These are phyloP conservation scores for Solanum clarkiae DNA, from an alignment of 257 asterid genomes.

Conservation along the genomic window DNA sequence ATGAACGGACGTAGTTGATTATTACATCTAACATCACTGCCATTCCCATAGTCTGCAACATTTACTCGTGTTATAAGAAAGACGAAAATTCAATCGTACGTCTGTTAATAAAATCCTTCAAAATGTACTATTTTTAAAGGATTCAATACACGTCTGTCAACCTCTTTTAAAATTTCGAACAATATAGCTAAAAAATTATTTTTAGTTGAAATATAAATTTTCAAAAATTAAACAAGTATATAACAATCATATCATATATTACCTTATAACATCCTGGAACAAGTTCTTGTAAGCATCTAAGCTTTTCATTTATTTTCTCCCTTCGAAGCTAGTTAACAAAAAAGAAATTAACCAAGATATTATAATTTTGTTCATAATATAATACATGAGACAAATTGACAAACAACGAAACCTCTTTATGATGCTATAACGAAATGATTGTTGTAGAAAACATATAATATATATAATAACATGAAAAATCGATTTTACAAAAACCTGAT, in stretches of 20 bases:
- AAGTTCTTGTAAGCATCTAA: conserved; percentile 80
- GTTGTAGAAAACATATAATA: neutral
- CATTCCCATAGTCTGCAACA: conserved; percentile 94
- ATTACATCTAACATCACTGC: conserved; percentile 95
- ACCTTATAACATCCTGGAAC: conserved; percentile 99
- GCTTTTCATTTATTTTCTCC: conserved; percentile 85
- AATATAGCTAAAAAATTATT: neutral
- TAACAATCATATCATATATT: neutral
- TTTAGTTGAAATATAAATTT: neutral
- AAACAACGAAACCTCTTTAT: neutral
- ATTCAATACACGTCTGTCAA: neutral
- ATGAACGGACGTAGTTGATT: conserved; percentile 67
- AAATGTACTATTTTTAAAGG: neutral
- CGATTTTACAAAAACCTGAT: neutral
- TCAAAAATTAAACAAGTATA: neutral
- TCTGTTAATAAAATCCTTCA: neutral
- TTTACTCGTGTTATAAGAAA: neutral
- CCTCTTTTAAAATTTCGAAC: neutral
- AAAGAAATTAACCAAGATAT: neutral
- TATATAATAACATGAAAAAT: neutral
- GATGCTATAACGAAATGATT: neutral
- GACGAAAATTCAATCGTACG: rapidly evolving
- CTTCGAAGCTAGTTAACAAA: conserved; percentile 46
- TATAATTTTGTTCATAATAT: too few species aligned
- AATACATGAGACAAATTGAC: neutral